Evolutionary conservation across 768 basidiomycete species (phyloP), one percentile per base, ranked within the genome.

Genomic region (Rhodocollybia butyracea): DNA sequence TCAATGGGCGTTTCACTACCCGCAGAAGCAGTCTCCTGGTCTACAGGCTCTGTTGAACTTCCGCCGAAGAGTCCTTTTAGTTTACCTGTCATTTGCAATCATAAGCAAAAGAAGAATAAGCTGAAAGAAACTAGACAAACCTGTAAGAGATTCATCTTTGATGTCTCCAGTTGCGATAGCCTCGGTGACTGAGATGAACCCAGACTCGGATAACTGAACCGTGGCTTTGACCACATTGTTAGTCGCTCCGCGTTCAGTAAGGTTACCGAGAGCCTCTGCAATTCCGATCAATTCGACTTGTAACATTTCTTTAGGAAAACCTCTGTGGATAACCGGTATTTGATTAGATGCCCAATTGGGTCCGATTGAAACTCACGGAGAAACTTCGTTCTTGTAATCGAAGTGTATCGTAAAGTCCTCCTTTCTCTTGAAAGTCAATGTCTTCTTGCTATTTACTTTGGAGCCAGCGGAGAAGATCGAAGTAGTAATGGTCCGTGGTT

Each of bases 191-290:
- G 86, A 84, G 5, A 92, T 75, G 63, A 98, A 88, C 6, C 94
- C 94, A 47, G 91, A 91, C 50, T 94, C 91, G 36, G 91, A 91
- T 38, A 98, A 76, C 26, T 82, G 74, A 48, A 98, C 71, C 0
- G 90, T 92, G 17, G 92, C 86, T 68, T 94, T 94, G 63, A 98
- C 79, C 13, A 94, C 83, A 2, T 94, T 90, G 62, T 94, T 91
- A 24, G 81, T 68, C 11, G 85, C 89, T 8, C 90, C 91, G 1
- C 83, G 81, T 45, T 89, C 88, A 13, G 94, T 95, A 46, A 98
- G 78, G 68, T 95, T 97, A 30, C 72, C 80, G 21, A 94, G 70
- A 2, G 92, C 93, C 59, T 89, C 85, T 2, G 78, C 71, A 46
- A 98, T 82, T 31, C 89, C 91, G 26, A 66, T 69, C 56, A 98